Conservation (phyloP, 2,329 filamentous ascomycete genomes). For the Colletotrichum kahawae region DNA sequence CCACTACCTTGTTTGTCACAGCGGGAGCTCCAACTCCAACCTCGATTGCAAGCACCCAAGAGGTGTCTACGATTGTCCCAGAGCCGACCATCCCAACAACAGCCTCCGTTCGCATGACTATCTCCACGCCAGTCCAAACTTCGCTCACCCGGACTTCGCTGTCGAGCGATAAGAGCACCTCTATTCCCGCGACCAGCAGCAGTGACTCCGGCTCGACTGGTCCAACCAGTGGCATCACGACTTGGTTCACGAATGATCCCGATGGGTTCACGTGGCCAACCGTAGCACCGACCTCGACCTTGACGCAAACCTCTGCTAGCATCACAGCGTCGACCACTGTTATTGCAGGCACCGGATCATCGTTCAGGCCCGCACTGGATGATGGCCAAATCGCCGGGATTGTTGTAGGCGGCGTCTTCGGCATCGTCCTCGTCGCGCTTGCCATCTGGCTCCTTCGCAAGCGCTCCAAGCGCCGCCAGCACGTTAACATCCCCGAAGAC, state of each 20-base stretch:
- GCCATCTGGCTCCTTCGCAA: constrained; percentile 25
- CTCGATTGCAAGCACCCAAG: not conserved
- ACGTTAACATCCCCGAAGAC: not conserved
- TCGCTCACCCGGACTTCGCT: not conserved
- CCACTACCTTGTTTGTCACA: constrained; percentile 16
- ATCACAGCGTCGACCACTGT: not conserved
- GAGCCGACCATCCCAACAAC: not conserved
- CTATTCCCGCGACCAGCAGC: not conserved
- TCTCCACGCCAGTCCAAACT: not conserved
- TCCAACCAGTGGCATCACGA: not conserved
- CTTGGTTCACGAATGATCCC: not conserved
- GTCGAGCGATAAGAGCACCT: not conserved
- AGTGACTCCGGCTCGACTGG: not conserved
- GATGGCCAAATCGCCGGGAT: constrained; percentile 34
- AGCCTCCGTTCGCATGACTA: not conserved
- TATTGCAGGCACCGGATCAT: not conserved
- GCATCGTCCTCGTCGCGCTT: constrained; percentile 27
- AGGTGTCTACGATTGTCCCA: not conserved
- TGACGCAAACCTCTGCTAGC: not conserved
- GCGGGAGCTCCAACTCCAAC: not conserved
- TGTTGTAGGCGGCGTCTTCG: constrained; percentile 27
- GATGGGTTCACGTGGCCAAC: not conserved
- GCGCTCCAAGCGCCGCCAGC: constrained; percentile 17
- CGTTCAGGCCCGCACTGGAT: constrained; percentile 15
- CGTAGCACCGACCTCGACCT: not conserved